phyloP scores from a whole-genome alignment of 2,329 filamentous ascomycete genomes.

The Pseudocercospora crystallina region DNA sequence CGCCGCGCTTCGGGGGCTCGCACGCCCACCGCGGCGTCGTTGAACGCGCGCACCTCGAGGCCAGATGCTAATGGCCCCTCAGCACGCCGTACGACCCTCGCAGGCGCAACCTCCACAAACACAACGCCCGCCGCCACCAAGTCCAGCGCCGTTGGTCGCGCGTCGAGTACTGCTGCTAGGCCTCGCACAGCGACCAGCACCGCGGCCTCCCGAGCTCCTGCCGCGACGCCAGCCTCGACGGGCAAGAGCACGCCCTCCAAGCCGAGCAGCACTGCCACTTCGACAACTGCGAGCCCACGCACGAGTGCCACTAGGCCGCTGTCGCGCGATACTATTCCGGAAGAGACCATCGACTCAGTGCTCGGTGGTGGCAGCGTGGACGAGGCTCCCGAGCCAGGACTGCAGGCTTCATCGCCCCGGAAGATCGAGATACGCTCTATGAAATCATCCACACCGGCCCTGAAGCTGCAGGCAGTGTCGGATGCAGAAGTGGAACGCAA shows the following conservation, averaged over 20 bases:
- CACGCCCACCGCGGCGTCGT: constrained; percentile 12
- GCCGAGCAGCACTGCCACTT: constrained; percentile 6
- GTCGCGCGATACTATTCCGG: constrained; percentile 28
- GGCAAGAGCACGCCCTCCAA: not conserved
- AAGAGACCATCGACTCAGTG: constrained; percentile 18
- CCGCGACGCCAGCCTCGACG: not conserved
- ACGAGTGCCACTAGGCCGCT: constrained; percentile 14
- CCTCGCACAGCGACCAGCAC: constrained; percentile 9
- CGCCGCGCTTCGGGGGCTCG: constrained; percentile 2
- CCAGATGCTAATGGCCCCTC: constrained; percentile 6
- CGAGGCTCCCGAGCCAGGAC: constrained; percentile 11
- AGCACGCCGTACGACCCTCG: constrained; percentile 13
- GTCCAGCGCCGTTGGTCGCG: constrained; percentile 2
- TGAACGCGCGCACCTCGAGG: constrained; percentile 11
- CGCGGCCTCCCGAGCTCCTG: constrained; percentile 1
- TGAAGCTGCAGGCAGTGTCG: constrained; percentile 26
- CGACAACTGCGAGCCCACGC: constrained; percentile 5
- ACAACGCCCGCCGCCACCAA: constrained; percentile 14
- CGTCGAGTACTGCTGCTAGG: constrained; percentile 4
- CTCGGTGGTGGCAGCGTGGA: constrained; percentile 2
- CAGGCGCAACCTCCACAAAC: constrained; percentile 5
- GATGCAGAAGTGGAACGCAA: constrained; percentile 27
- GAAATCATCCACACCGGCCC: constrained; percentile 15
- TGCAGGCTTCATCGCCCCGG: constrained; percentile 22
- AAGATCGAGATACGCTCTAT: constrained; percentile 29